Evolutionary conservation across 2,329 filamentous ascomycete genomes (phyloP).

Genomic region (Parascedosporium putredinis): DNA sequence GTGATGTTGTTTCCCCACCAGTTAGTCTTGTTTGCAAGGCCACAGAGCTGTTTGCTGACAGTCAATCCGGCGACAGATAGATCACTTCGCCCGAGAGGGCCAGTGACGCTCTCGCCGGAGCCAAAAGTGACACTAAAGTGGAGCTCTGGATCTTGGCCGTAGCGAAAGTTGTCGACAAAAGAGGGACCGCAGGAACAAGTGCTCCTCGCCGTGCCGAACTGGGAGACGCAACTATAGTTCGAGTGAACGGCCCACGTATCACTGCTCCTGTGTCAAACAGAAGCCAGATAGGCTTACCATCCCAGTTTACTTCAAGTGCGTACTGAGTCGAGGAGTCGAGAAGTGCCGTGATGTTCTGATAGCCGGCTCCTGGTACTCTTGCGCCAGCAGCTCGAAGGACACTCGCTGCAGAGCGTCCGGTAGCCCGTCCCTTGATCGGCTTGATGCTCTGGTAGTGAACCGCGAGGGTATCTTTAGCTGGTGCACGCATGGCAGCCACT

Average conservation of each 20-base stretch:
- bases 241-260: constrained; percentile 37
- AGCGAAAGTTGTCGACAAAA: constrained; percentile 27
- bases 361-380: constrained; percentile 8
- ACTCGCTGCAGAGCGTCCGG: constrained; percentile 19
- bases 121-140: constrained; percentile 37
- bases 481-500: constrained; percentile 18
- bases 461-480: constrained; percentile 19
- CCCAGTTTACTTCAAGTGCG: constrained; percentile 29
- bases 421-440: constrained; percentile 16
- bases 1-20: constrained; percentile 43
- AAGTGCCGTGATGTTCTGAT: constrained; percentile 28
- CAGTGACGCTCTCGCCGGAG: constrained; percentile 37
- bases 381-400: constrained; percentile 15
- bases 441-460: constrained; percentile 23
- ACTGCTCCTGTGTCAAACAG: constrained; percentile 41
- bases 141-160: constrained; percentile 26
- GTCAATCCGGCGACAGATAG: constrained; percentile 33
- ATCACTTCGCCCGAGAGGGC: constrained; percentile 36
- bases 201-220: constrained; percentile 18
- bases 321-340: constrained; percentile 31
- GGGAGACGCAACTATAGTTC: constrained; percentile 31
- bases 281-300: constrained; percentile 27
- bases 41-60: constrained; percentile 35
- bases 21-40: constrained; percentile 36
- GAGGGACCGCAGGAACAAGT: constrained; percentile 31